Conservation (phyloP, 305 asterid species). For the Lippia alba region DNA sequence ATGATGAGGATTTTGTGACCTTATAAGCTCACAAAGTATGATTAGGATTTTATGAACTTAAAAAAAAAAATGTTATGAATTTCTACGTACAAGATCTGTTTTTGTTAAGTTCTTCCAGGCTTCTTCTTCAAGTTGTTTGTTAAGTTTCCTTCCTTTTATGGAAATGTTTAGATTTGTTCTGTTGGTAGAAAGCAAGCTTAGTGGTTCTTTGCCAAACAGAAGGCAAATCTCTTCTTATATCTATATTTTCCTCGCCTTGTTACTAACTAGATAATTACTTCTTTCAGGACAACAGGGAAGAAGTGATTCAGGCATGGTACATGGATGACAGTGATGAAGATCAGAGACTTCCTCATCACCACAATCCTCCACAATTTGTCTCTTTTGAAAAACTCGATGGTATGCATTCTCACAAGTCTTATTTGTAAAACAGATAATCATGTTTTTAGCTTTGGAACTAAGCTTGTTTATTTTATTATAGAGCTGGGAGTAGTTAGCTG, state of each 20-base stretch:
- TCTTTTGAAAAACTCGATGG: slow-evolving; percentile 88
- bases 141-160: not conserved
- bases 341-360: slow-evolving; percentile 91
- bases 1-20: not conserved
- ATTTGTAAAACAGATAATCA: not conserved
- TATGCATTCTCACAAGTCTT: slow-evolving; percentile 32
- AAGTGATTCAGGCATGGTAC: slow-evolving; percentile 88
- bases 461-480: slow-evolving; percentile 38
- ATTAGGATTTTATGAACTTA: not conserved
- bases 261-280: slow-evolving; percentile 8
- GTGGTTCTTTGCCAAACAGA: not conserved
- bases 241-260: slow-evolving; percentile 3
- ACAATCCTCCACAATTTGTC: slow-evolving; percentile 73
- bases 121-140: not conserved
- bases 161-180: slow-evolving; percentile 16
- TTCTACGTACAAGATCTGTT: not conserved
- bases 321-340: slow-evolving; percentile 85
- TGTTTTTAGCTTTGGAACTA: slow-evolving; percentile 23
- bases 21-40: not conserved
- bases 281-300: slow-evolving; percentile 64
- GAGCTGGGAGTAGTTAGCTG: slow-evolving; percentile 95
- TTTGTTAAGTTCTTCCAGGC: not conserved
- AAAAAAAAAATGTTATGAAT: too few species aligned
- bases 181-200: not conserved
- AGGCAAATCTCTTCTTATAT: not conserved